Evolutionary conservation across 192 early-diverging fungal genomes (phyloP), one percentile per base, ranked within the genome.

Genomic region (Thamnidium elegans): DNA sequence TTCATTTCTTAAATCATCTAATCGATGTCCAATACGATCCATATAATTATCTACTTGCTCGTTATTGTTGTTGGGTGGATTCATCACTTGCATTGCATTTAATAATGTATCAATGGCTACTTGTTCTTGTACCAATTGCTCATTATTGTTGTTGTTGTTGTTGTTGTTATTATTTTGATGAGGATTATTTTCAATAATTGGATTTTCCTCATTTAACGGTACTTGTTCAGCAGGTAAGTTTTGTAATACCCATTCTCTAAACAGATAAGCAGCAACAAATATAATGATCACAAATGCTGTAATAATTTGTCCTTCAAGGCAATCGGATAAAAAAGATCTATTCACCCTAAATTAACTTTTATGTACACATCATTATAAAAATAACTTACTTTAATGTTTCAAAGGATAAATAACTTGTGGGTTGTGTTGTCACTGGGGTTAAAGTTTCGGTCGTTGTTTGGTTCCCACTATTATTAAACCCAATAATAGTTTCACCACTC

Each of bases 161-260:
- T 9, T 6, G 36, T 1, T 1, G 36, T 39, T n/a, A n/a, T n/a
- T n/a, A n/a, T n/a, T n/a, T n/a, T n/a, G n/a, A n/a, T n/a, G n/a
- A n/a, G 34, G 34, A 10, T 44, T 15, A 3, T 42, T 3, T 1
- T 45, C 20, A 0, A 43, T n/a, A 8, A 39, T 36, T n/a, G 17
- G 15, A 23, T 21, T 55, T 45, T 55, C 53, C 44, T 56, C 20
- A 39, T 39, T 17, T 26, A 42, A 42, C 21, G 26, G 53, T 19
- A 55, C 53, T 31, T 58, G 50, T 19, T 71, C 77, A 0, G 55
- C 36, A 20, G 77, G 85, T 6, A 87, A 83, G 56, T 91, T 87
- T 51, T 88, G 81, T 13, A 88, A 74, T 31, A 96, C 86, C 86
- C 94, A 96, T 71, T 98, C 96, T 21, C 90, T 89, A 63, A 98